Percentiles rank a stretch among this genome's conserved stretches.
These are phyloP conservation scores for Patellifolia procumbens DNA, from an alignment of 179 eudicot genomes.

Conservation along the genomic window DNA sequence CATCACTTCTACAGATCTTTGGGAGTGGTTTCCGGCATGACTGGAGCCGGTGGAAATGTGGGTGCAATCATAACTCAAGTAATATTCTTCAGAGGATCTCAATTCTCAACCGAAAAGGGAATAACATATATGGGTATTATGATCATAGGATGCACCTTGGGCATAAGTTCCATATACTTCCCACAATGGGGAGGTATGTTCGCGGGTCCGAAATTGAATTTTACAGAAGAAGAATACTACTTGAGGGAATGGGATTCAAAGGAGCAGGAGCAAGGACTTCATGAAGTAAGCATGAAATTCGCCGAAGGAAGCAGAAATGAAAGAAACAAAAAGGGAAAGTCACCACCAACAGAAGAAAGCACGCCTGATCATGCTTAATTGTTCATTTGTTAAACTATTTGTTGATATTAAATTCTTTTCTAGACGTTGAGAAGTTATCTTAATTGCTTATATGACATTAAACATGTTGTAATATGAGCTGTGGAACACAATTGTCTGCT, in stretches of 20 bases:
- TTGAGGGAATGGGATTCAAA: slow-evolving; percentile 51
- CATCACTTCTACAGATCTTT: slow-evolving; percentile 46
- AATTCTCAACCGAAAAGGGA: slow-evolving; percentile 52
- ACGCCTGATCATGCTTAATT: not conserved
- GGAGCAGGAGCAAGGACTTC: slow-evolving; percentile 51
- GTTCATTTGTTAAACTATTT: no score
- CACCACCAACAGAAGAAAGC: not conserved
- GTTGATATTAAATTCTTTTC: no score
- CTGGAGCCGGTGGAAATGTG: slow-evolving; percentile 71
- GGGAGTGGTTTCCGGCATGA: slow-evolving; percentile 76
- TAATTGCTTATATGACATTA: not conserved
- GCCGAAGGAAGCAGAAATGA: slow-evolving; percentile 55
- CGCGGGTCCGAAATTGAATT: slow-evolving; percentile 43
- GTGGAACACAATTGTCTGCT: no score
- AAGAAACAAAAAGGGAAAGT: slow-evolving; percentile 37
- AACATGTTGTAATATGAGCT: no score
- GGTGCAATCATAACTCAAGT: slow-evolving; percentile 74
- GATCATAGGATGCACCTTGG: slow-evolving; percentile 58
- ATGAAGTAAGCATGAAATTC: slow-evolving; percentile 52
- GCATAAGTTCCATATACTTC: slow-evolving; percentile 49
- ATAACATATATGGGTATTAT: slow-evolving; percentile 66
- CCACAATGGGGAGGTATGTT: slow-evolving; percentile 88
- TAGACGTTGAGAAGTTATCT: no score
- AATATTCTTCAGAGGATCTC: slow-evolving; percentile 68
- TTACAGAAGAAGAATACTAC: slow-evolving; percentile 70